Percentiles rank a stretch among this genome's conserved stretches.
phyloP scores from a whole-genome alignment of 2,329 filamentous ascomycete species.

The Xylariales sp. region DNA sequence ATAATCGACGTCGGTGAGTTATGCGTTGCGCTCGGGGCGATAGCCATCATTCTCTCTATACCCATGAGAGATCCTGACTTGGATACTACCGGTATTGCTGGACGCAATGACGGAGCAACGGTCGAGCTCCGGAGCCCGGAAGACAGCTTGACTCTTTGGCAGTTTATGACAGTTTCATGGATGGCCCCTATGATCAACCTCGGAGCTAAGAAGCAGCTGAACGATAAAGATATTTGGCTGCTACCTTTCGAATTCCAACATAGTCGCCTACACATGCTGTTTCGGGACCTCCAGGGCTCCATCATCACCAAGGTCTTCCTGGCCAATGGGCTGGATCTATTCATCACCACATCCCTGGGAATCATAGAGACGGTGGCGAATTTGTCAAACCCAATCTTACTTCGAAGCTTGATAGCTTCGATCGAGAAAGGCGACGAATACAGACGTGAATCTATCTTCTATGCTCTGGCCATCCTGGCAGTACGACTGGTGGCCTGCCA shows the following conservation, averaged over 20 bases:
- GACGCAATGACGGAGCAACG: slow-evolving; percentile 50
- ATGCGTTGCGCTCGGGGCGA: slow-evolving; percentile 37
- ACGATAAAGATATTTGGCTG: slow-evolving; percentile 78
- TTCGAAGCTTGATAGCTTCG: slow-evolving; percentile 66
- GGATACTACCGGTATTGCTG: slow-evolving; percentile 52
- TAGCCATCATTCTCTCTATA: slow-evolving; percentile 59
- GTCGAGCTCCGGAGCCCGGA: slow-evolving; percentile 65
- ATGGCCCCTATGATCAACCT: slow-evolving; percentile 67
- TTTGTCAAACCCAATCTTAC: slow-evolving; percentile 59
- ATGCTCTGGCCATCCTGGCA: slow-evolving; percentile 57
- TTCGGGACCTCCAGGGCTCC: slow-evolving; percentile 67
- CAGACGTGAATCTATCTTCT: slow-evolving; percentile 56
- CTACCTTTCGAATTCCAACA: slow-evolving; percentile 81
- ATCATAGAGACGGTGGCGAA: slow-evolving; percentile 55
- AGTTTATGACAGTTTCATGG: slow-evolving; percentile 84
- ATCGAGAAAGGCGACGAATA: slow-evolving; percentile 52
- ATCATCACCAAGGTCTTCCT: slow-evolving; percentile 64
- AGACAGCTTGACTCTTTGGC: slow-evolving; percentile 73
- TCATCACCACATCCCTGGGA: slow-evolving; percentile 61
- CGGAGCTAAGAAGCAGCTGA: slow-evolving; percentile 60
- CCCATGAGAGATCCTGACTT: slow-evolving; percentile 60
- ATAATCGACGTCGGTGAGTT: slow-evolving; percentile 31
- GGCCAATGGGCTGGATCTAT: slow-evolving; percentile 75
- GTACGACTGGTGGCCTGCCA: slow-evolving; percentile 60
- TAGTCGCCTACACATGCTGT: slow-evolving; percentile 65